These are phyloP conservation scores for Phytomonas francai DNA, from an alignment of 208 protist genomes.

Conservation along the genomic window DNA sequence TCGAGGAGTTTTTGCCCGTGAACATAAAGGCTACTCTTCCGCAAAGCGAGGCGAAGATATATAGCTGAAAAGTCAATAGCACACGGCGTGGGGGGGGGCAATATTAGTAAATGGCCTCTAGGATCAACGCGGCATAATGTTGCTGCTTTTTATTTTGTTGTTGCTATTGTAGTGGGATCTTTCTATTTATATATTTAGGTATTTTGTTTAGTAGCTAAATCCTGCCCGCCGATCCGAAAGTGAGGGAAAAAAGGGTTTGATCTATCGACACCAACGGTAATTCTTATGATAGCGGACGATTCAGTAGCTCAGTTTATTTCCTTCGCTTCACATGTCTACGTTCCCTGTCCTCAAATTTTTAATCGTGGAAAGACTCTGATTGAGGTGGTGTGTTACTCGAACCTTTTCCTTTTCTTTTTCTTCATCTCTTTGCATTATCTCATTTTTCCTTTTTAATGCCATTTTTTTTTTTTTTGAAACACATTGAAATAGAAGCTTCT, in stretches of 20 bases:
- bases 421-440: background rate
- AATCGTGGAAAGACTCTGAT: background rate
- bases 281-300: too few species aligned
- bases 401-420: conserved; percentile 6
- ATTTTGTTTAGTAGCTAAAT: background rate
- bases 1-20: conserved; percentile 82
- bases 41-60: conserved; percentile 42
- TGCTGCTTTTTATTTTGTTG: background rate
- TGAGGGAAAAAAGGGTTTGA: background rate
- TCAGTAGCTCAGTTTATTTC: too few species aligned
- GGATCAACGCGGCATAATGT: background rate
- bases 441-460: conserved; percentile 12
- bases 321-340: too few species aligned
- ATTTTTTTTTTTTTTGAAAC: conserved; percentile 8
- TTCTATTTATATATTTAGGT: conserved; percentile 3
- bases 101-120: background rate
- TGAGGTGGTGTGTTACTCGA: conserved; percentile 5
- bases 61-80: conserved; percentile 43
- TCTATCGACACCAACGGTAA: too few species aligned
- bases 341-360: background rate
- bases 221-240: background rate
- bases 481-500: conserved; percentile 22
- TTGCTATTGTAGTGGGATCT: background rate
- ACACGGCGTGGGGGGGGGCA: too few species aligned
- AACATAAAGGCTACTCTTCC: conserved; percentile 73